phyloP scores from a whole-genome alignment of 768 basidiomycete genomes.

The Lactarius quietus region DNA sequence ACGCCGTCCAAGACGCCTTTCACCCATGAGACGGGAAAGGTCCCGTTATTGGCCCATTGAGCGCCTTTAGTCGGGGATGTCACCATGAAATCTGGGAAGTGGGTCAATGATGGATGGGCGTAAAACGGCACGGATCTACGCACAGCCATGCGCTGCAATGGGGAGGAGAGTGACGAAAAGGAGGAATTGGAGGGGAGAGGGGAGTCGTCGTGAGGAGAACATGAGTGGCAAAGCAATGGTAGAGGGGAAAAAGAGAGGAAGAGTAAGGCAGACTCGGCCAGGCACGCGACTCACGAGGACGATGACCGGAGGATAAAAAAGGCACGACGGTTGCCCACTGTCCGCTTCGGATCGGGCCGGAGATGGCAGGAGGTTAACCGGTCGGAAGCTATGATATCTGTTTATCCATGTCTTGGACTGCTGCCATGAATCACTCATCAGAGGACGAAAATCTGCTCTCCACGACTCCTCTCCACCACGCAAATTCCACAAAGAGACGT shows the following conservation, averaged over 20 bases:
- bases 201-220: neutral
- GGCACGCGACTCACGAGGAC: neutral
- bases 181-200: neutral
- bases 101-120: neutral
- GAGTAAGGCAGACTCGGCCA: neutral
- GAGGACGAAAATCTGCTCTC: conserved; percentile 23
- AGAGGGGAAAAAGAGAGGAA: neutral
- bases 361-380: neutral
- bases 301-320: neutral
- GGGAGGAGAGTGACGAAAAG: conserved; percentile 9
- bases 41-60: conserved; percentile 53
- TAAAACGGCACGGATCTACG: neutral
- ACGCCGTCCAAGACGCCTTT: conserved; percentile 66
- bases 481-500: conserved; percentile 17
- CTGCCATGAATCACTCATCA: conserved; percentile 18
- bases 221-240: neutral
- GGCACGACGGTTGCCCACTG: neutral
- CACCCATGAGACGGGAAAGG: conserved; percentile 57
- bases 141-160: conserved; percentile 17
- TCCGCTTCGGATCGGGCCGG: neutral
- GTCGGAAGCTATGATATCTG: neutral
- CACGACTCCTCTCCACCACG: too few relatives aligned
- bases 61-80: conserved; percentile 42
- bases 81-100: conserved; percentile 49
- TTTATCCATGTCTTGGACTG: too few relatives aligned